These are phyloP conservation scores for Botrytis sinoallii DNA, from an alignment of 2,329 filamentous ascomycete genomes.

Conservation along the genomic window DNA sequence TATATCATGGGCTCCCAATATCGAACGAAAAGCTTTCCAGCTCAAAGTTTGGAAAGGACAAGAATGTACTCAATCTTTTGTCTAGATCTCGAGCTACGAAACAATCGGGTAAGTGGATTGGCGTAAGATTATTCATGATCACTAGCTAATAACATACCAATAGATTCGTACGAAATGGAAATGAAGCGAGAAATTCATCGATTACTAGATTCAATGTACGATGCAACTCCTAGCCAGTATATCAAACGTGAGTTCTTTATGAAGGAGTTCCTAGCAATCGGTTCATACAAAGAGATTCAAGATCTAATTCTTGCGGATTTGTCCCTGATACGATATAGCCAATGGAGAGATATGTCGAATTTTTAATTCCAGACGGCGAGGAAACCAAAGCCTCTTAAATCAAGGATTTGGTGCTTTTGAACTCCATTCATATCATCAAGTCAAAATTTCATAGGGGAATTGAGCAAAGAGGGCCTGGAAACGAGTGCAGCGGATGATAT, in stretches of 20 bases:
- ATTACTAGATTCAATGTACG: background rate
- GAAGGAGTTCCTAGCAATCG: background rate
- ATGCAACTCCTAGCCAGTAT: background rate
- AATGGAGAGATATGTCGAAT: background rate
- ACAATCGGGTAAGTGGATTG: background rate
- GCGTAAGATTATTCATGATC: too few species aligned
- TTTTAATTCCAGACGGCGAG: background rate
- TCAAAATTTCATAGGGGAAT: too few species aligned
- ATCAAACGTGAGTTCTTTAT: too few species aligned
- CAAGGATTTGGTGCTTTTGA: background rate
- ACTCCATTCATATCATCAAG: background rate
- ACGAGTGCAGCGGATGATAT: background rate
- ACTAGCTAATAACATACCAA: background rate
- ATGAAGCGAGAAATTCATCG: background rate
- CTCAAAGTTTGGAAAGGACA: too few species aligned
- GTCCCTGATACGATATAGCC: background rate
- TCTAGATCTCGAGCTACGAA: too few species aligned
- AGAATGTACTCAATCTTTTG: too few species aligned
- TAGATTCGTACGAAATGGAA: background rate
- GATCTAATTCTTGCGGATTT: background rate
- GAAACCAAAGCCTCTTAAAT: background rate
- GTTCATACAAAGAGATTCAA: background rate
- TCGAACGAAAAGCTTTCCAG: too few species aligned
- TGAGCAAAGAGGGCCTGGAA: background rate
- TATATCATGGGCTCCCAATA: background rate